Conservation (phyloP, 2,329 filamentous ascomycete species). For the Phoma sp. region DNA sequence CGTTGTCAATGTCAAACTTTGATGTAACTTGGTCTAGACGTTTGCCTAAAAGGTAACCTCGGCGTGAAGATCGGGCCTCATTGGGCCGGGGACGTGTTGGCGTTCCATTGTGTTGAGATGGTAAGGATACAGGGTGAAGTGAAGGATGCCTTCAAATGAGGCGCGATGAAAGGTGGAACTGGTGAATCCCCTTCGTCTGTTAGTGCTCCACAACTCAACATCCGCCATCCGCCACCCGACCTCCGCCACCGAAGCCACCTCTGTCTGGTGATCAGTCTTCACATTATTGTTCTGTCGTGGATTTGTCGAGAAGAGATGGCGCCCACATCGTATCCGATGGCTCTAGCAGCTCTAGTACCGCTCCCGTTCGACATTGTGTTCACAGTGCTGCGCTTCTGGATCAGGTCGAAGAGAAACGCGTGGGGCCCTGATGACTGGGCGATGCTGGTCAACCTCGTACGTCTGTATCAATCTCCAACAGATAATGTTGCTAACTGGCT, state of each 20-base stretch:
- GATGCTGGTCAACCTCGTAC: constrained; percentile 20
- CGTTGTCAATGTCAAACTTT: constrained; percentile 15
- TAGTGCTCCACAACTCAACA: background rate
- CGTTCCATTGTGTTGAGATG: constrained; percentile 4
- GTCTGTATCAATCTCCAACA: background rate
- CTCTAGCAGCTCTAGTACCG: constrained; percentile 14
- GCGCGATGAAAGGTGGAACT: background rate
- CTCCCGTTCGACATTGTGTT: constrained; percentile 18
- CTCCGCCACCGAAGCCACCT: background rate
- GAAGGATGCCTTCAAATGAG: constrained; percentile 9
- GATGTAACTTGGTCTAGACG: constrained; percentile 7
- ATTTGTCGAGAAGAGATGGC: constrained; percentile 5
- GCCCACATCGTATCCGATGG: constrained; percentile 20
- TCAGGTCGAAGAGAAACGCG: constrained; percentile 19
- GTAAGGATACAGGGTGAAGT: constrained; percentile 14
- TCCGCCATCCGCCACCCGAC: background rate
- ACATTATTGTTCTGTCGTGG: background rate
- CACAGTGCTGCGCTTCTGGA: constrained; percentile 17
- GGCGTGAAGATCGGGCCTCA: constrained; percentile 1
- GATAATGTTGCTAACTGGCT: background rate
- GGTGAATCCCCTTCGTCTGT: background rate
- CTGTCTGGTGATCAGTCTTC: background rate
- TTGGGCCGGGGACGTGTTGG: constrained; percentile 8
- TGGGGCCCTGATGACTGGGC: constrained; percentile 23
- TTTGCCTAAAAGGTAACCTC: background rate